phyloP scores from a whole-genome alignment of 2,329 filamentous ascomycete genomes.

The Coccinonectria pachysandricola region DNA sequence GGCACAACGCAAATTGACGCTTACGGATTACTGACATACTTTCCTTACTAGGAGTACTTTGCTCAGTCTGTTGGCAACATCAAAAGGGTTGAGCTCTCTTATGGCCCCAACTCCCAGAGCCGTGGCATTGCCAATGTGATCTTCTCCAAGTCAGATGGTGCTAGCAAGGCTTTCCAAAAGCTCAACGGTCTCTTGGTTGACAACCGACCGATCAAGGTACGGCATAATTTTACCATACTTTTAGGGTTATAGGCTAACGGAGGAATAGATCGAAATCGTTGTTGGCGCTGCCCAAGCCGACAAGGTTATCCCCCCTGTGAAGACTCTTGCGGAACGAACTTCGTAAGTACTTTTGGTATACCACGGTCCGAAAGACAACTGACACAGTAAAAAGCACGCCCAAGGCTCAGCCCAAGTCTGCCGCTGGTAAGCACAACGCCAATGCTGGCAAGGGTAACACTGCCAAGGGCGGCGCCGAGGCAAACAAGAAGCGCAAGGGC shows the following conservation, averaged over 20 bases:
- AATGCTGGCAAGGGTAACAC: constrained; percentile 32
- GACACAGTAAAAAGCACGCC: constrained; percentile 18
- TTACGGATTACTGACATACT: constrained; percentile 54
- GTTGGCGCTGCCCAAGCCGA: constrained; percentile 66
- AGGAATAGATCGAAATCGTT: constrained; percentile 72
- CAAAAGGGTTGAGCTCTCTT: constrained; percentile 84
- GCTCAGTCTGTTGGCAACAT: constrained; percentile 75
- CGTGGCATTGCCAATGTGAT: constrained; percentile 85
- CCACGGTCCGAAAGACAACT: too few species aligned
- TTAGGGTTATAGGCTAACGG: constrained; percentile 16
- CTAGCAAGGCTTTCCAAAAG: constrained; percentile 71
- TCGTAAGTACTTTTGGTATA: constrained; percentile 49
- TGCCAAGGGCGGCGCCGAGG: constrained; percentile 36
- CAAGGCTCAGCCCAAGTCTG: constrained; percentile 62
- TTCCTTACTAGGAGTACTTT: constrained; percentile 85
- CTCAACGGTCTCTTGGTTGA: constrained; percentile 89
- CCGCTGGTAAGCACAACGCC: constrained; percentile 56
- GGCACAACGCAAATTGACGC: constrained; percentile 16
- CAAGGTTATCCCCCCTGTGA: constrained; percentile 52
- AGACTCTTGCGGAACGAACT: constrained; percentile 75
- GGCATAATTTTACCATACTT: background rate
- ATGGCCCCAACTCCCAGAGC: constrained; percentile 85
- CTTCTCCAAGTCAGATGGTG: constrained; percentile 72
- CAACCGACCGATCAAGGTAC: constrained; percentile 77
- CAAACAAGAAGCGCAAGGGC: constrained; percentile 41